These are phyloP conservation scores for Herpotrichia juniperi DNA, from an alignment of 2,329 filamentous ascomycete species.

Conservation along the genomic window DNA sequence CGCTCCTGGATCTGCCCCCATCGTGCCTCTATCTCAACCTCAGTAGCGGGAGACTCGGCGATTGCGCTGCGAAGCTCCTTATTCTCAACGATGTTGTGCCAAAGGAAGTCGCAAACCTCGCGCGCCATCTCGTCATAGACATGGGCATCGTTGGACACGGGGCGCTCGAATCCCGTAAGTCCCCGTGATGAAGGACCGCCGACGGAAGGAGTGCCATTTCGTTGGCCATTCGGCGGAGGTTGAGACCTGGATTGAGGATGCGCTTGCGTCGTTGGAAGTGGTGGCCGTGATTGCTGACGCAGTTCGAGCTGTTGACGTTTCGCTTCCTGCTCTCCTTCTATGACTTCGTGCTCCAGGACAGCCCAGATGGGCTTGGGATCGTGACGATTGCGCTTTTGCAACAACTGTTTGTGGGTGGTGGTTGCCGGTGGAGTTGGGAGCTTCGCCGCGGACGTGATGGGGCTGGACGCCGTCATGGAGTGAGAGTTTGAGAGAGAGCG, in stretches of 20 bases:
- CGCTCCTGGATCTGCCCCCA: constrained; percentile 79
- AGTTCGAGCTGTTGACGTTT: constrained; percentile 25
- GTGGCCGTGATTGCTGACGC: constrained; percentile 4
- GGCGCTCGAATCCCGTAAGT: constrained; percentile 54
- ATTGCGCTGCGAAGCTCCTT: constrained; percentile 62
- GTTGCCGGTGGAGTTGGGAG: constrained; percentile 31
- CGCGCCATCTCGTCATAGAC: constrained; percentile 74
- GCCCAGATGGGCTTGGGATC: constrained; percentile 47
- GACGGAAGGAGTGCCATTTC: constrained; percentile 23
- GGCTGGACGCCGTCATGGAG: constrained; percentile 33
- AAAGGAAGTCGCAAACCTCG: constrained; percentile 81
- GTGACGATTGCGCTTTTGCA: constrained; percentile 42
- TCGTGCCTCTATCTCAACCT: constrained; percentile 94
- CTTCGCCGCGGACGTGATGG: constrained; percentile 33
- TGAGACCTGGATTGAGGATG: constrained; percentile 8
- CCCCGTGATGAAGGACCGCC: constrained; percentile 17
- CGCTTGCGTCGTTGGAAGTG: constrained; percentile 21
- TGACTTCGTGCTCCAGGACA: constrained; percentile 26
- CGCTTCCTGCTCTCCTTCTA: constrained; percentile 26
- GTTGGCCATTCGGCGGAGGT: constrained; percentile 16
- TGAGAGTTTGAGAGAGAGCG: constrained; percentile 37
- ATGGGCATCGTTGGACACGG: constrained; percentile 73
- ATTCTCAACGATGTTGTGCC: constrained; percentile 70
- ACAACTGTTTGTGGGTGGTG: constrained; percentile 32
- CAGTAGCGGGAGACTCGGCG: constrained; percentile 65